A percentile compares a stretch with the other conserved stretches of the same genome.
phyloP scores from a whole-genome alignment of 371 early-diverging fungal genomes.

The Globomyces sp. region DNA sequence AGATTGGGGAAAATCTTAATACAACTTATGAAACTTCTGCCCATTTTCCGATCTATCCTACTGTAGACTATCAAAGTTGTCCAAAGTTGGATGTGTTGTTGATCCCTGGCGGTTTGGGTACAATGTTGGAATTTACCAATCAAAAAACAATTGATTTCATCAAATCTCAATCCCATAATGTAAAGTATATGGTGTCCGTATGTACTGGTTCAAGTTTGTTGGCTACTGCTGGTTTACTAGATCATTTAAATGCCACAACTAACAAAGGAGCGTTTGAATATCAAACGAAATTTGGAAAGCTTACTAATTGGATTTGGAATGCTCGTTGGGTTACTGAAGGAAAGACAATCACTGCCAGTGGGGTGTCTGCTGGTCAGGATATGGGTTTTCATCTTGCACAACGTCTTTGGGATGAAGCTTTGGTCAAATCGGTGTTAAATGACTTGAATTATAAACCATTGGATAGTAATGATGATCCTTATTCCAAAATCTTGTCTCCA shows the following conservation, averaged over 20 bases:
- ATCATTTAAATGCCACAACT: conserved; percentile 43
- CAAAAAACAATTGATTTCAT: conserved; percentile 21
- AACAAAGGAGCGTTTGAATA: conserved; percentile 44
- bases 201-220: conserved; percentile 50
- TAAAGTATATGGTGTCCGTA: conserved; percentile 24
- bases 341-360: conserved; percentile 45
- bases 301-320: conserved; percentile 44
- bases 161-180: neutral
- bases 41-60: conserved; percentile 11
- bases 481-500: conserved; percentile 8
- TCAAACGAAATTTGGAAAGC: conserved; percentile 22
- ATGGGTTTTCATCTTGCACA: conserved; percentile 23
- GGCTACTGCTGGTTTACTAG: conserved; percentile 45
- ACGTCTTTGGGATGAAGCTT: conserved; percentile 12
- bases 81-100: conserved; percentile 28
- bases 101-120: conserved; percentile 30
- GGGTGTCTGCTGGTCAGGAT: conserved; percentile 51
- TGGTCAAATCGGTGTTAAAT: conserved; percentile 1
- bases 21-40: neutral
- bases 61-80: conserved; percentile 16
- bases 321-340: conserved; percentile 56
- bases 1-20: conserved; percentile 6
- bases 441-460: conserved; percentile 16
- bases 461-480: conserved; percentile 19
- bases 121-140: conserved; percentile 12